Evolutionary conservation across 345 rosid genomes (phyloP).

Genomic region (Kandelia obovata): DNA sequence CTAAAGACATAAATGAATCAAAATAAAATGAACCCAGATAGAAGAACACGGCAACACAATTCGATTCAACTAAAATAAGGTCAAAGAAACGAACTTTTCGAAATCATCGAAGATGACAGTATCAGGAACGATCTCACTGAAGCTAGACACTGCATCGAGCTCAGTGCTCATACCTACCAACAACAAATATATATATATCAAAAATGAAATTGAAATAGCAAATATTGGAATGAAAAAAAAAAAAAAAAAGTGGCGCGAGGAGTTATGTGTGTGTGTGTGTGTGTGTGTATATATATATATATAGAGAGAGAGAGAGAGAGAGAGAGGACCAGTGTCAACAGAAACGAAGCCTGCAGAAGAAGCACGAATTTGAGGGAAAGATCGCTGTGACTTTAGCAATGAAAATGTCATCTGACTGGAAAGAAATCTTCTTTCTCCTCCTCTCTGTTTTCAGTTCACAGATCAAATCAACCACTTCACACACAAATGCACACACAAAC

Average conservation of each 20-base stretch:
- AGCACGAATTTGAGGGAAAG: constrained; percentile 52
- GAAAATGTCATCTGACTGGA: constrained; percentile 21
- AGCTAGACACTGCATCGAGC: constrained; percentile 75
- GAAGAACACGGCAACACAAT: no score
- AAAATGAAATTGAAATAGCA: neutral
- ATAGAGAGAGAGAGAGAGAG: constrained; percentile 1
- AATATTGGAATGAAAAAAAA: neutral
- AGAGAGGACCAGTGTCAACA: constrained; percentile 42
- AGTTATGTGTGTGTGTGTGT: no score
- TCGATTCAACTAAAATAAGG: neutral
- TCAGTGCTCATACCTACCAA: constrained; percentile 55
- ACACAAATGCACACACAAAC: no score
- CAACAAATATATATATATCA: neutral
- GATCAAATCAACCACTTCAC: neutral
- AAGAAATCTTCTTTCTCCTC: constrained; percentile 34
- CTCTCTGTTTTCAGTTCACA: constrained; percentile 27
- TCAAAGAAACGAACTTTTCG: constrained; percentile 45
- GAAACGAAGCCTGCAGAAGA: constrained; percentile 40
- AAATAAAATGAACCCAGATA: no score
- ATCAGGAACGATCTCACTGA: constrained; percentile 95
- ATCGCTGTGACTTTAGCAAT: constrained; percentile 31
- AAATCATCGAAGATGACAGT: constrained; percentile 95
- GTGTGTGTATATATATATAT: no score
- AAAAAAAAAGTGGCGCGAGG: neutral
- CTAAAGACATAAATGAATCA: no score